phyloP scores from a whole-genome alignment of 768 basidiomycete species.

The Grammothele lineata region DNA sequence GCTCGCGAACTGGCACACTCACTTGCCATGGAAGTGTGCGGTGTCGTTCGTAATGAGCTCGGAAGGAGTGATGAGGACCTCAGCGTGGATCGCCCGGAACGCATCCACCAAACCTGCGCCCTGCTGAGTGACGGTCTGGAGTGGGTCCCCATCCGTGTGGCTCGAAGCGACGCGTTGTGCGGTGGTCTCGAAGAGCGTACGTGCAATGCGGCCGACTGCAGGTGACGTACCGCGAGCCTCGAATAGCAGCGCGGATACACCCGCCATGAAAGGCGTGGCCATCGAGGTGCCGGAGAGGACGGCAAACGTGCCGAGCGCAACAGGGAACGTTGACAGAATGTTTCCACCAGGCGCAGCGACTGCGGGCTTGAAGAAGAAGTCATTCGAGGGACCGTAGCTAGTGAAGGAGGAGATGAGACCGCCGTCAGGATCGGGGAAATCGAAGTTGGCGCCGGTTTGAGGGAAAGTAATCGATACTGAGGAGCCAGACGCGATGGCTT shows the following conservation, averaged over 20 bases:
- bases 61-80: conserved; percentile 48
- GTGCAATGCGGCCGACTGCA: conserved; percentile 27
- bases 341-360: conserved; percentile 51
- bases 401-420: conserved; percentile 54
- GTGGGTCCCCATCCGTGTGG: conserved; percentile 44
- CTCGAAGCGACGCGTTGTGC: conserved; percentile 39
- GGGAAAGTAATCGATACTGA: conserved; percentile 44
- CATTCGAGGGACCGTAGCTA: conserved; percentile 57
- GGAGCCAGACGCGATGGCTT: conserved; percentile 42
- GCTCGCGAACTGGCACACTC: conserved; percentile 15
- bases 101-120: conserved; percentile 57
- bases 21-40: conserved; percentile 44
- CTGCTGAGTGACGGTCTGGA: conserved; percentile 49
- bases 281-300: conserved; percentile 19
- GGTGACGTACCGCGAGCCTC: conserved; percentile 33
- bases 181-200: conserved; percentile 46
- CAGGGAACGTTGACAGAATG: conserved; percentile 39
- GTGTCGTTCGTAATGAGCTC: conserved; percentile 67
- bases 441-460: conserved; percentile 36
- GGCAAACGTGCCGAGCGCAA: conserved; percentile 16
- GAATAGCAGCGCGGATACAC: conserved; percentile 41
- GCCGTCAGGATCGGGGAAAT: conserved; percentile 46
- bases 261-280: conserved; percentile 41
- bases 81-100: conserved; percentile 50
- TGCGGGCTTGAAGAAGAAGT: conserved; percentile 54